Evolutionary conservation across 2,329 filamentous ascomycete species (phyloP), one percentile per base, ranked within the genome.

Genomic region (Epichloe scottii): DNA sequence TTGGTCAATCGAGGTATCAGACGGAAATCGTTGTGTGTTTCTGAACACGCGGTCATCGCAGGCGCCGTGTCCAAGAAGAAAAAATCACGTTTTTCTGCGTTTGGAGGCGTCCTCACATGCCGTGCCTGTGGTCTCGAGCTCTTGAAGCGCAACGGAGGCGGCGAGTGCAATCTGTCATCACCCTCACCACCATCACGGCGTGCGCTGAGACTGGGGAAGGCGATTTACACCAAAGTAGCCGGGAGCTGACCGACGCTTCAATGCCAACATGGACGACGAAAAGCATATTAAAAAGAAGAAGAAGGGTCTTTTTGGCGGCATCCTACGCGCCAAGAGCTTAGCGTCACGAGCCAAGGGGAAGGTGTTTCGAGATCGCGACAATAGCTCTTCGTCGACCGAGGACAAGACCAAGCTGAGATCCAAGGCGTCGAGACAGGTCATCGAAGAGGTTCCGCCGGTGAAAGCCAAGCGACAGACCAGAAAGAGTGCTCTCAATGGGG

Each of bases 321-420:
- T 81, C 51, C 69, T 80, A 57, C 71, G 75, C 55, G 71, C 66
- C 54, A 69, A 69, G 54, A 75, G 71, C 61, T 65, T 67, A 49
- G 66, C 70, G 12, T 54, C 51, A 21, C 30, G 47, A 4, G 50
- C 46, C 41, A 52, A 49, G 44, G 37, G 40, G 8, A 56, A 52
- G 47, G 52, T 47, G 30, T 49, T 42, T 34, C 49, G 52, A 14
- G 37, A 47, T 12, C 37, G 51, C 19, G 51, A 46, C 4, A 41
- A 50, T 3, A 30, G 21, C 12, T 33, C 14, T 17, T 34, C 38
- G 12, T 23, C 38, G n/a, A 33, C 43, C 1, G 30, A 38, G 14
- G 30, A 46, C 3, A 46, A 40, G 19, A 42, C 34, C 15, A 40
- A 52, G 41, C 14, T 43, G 42, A 39, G 14, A 17, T 17, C 17